These are phyloP conservation scores for Phialophora macrospora DNA, from an alignment of 2,329 filamentous ascomycete genomes.

Conservation along the genomic window DNA sequence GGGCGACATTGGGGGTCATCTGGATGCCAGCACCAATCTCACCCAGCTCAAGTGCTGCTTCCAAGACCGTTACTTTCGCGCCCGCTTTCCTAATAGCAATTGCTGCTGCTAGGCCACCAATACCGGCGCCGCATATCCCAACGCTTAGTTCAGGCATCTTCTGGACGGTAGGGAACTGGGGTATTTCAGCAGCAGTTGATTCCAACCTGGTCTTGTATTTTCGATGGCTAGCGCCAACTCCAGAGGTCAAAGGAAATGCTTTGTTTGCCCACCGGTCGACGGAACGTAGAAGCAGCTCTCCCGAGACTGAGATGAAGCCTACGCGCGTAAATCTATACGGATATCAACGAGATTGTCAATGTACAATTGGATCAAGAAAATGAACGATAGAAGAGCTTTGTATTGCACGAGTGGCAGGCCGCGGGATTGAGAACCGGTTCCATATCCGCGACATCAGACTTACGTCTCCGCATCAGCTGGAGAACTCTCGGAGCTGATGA, in stretches of 20 bases:
- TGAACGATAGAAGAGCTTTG: neutral
- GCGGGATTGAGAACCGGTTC: neutral
- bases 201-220: neutral
- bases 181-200: neutral
- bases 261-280: neutral
- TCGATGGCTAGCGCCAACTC: neutral
- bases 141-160: slow-evolving; percentile 33
- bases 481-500: slow-evolving; percentile 4
- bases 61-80: slow-evolving; percentile 39
- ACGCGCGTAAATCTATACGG: neutral
- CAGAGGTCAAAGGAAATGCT: neutral
- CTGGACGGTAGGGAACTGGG: neutral
- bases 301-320: neutral
- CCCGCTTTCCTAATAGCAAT: slow-evolving; percentile 50
- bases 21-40: slow-evolving; percentile 46
- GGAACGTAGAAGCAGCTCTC: neutral
- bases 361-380: neutral
- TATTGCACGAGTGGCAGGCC: neutral
- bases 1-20: slow-evolving; percentile 36
- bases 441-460: slow-evolving; percentile 9
- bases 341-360: neutral
- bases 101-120: slow-evolving; percentile 53
- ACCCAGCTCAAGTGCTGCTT: slow-evolving; percentile 44
- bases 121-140: slow-evolving; percentile 47
- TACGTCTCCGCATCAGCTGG: slow-evolving; percentile 23